Base-by-base conservation (phyloP, 2,329 filamentous ascomycete species). In the Tolypocladium ovalisporum region DNA sequence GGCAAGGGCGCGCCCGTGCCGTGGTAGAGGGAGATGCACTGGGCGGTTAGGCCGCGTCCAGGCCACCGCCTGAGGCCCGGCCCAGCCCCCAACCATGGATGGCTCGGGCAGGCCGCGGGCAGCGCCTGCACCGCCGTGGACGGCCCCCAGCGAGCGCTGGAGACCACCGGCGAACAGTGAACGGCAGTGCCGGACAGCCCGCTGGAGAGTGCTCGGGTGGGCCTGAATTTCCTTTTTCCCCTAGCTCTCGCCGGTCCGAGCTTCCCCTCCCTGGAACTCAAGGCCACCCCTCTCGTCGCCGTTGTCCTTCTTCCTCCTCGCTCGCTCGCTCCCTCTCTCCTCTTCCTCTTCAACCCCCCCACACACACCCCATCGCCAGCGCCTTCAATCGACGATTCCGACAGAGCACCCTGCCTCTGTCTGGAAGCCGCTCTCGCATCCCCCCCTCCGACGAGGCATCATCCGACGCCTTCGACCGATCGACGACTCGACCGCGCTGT, bases 311-410 rank as follows among this genome's bases (percentile, higher is more conserved):
- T 57, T 54, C 54, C 39, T 52, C 42, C 52, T 49, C 49, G 52
- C 55, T 54, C 54, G 22, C 51, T 49, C 51, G 49, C 57, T 52
- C 36, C 24, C 54, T 44, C 56, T 54, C 55, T 57, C 57, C 57
- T 57, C 58, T 54, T 58, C 56, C 54, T 55, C 54, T 52, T 55
- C 55, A 56, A 42, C 47, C 10, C 47, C 39, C 35, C 53, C 52
- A 29, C 54, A 24, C 55, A n/a, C 54, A 57, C 60, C 59, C 59
- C 54, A 54, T 58, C 53, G 39, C 52, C 54, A 54, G 36, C 36
- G 29, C 29, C 40, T n/a, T 27, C 10, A 27, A 47, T 52, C 47
- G 29, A 51, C 47, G 47, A 51, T 29, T 15, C 47, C 47, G 47
- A 52, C 47, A 34, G 47, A 52, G 32, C 47, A 34, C 22, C 29